A percentile compares a stretch with the other conserved stretches of the same genome.
Conservation (phyloP, 2,329 filamentous ascomycete species). For the Clarireedia monteithiana region DNA sequence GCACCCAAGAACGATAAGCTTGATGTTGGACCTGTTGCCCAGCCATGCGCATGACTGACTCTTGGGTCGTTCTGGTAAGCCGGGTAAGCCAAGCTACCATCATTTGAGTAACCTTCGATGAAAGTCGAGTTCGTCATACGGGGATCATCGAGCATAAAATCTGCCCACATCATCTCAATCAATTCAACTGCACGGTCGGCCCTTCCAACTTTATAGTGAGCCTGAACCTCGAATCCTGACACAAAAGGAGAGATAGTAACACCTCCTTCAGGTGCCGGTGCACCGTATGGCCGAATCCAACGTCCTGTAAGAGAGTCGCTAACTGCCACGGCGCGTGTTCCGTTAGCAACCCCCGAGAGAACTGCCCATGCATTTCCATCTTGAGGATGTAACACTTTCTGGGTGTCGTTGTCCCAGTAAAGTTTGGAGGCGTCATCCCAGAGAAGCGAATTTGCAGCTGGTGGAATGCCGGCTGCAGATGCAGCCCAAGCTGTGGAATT, state of each 20-base stretch:
- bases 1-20: too few relatives aligned
- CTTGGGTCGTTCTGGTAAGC: conserved; percentile 44
- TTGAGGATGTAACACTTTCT: conserved; percentile 44
- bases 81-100: conserved; percentile 50
- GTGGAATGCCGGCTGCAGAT: conserved; percentile 7
- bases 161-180: conserved; percentile 50
- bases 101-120: conserved; percentile 48
- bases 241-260: conserved; percentile 47
- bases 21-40: conserved; percentile 36
- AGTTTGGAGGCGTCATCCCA: conserved; percentile 33
- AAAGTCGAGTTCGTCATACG: conserved; percentile 52
- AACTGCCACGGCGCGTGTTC: not conserved
- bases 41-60: conserved; percentile 42
- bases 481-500: conserved; percentile 2
- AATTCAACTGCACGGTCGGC: conserved; percentile 46
- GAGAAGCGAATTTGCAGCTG: conserved; percentile 12
- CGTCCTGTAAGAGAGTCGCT: conserved; percentile 26
- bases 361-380: conserved; percentile 50
- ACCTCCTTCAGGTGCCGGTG: conserved; percentile 48
- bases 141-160: conserved; percentile 46
- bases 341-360: not conserved
- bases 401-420: conserved; percentile 47
- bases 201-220: conserved; percentile 41
- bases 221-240: conserved; percentile 50
- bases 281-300: conserved; percentile 45